Base-by-base conservation (phyloP, 371 early-diverging fungal species). In the Dichotomocladium elegans region DNA sequence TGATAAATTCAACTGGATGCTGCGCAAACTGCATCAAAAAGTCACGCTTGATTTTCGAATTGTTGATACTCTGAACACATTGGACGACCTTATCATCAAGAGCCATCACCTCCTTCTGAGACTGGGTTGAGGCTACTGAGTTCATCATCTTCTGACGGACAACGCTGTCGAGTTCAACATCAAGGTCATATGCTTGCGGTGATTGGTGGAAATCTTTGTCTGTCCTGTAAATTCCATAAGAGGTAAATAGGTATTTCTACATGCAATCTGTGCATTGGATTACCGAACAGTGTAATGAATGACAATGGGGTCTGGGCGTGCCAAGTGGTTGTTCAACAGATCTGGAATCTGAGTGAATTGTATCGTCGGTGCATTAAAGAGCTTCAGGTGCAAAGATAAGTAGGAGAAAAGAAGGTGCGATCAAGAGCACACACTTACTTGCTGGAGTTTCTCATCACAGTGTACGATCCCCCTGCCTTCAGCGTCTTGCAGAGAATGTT, bases 1-100 rank as follows among this genome's bases (percentile, higher is more conserved):
- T 91, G 58, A 95, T 83, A 63, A 96, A 96, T 26, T 83, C 87
- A 22, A 88, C 88, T 0, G 98, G 97, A 53, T 92, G 86, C 27
- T 83, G 72, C 3, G 92, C 80, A 70, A 96, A 98, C 40, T 85
- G 74, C 34, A 87, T 70, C 77, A 98, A 75, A 61, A 98, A 98
- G 55, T 95, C 95, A 5, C 96, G 92, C 64, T 94, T 95, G 34
- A 89, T 77, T 53, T 93, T 90, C 29, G 83, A 83, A 37, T 90
- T 86, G 61, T 91, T 87, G 68, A 98, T 89, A 21, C 82, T 78
- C 55, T 88, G 88, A 22, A 96, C 85, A 44, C 77, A 77, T 48
- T 80, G 82, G 30, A 82, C 76, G 64, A 82, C 82, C 72, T 84
- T 84, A 21, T 86, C 86, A 56, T 83, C 84, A 22, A 80, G 64